These are phyloP conservation scores for Phytophthora meadii DNA, from an alignment of 352 stramenopile species.

Conservation along the genomic window DNA sequence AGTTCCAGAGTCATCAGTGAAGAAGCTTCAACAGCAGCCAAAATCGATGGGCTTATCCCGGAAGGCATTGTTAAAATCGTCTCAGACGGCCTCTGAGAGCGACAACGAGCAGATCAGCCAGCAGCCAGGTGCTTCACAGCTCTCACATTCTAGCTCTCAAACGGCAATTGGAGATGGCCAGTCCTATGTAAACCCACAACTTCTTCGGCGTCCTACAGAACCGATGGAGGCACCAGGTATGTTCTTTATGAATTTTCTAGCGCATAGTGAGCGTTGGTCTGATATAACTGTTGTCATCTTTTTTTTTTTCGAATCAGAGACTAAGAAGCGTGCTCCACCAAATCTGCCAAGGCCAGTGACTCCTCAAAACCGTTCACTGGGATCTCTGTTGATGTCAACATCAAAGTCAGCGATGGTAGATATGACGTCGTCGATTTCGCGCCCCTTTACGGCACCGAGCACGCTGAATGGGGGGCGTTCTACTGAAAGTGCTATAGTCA, in stretches of 20 bases:
- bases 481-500: constrained; percentile 20
- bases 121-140: constrained; percentile 12
- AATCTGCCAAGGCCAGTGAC: constrained; percentile 11
- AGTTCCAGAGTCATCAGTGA: constrained; percentile 29
- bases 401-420: constrained; percentile 68
- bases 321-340: constrained; percentile 5
- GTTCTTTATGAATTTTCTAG: constrained; percentile 6
- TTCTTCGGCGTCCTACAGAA: constrained; percentile 46
- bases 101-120: constrained; percentile 27
- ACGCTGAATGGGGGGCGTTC: constrained; percentile 2
- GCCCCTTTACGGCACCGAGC: constrained; percentile 59
- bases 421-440: constrained; percentile 69
- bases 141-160: constrained; percentile 23
- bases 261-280: constrained; percentile 4
- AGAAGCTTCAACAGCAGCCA: constrained; percentile 40
- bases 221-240: constrained; percentile 28
- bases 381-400: constrained; percentile 59
- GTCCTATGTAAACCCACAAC: constrained; percentile 78
- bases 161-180: constrained; percentile 80
- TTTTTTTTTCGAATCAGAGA: constrained; percentile 16
- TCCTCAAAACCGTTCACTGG: constrained; percentile 55
- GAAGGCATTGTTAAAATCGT: constrained; percentile 23
- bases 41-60: constrained; percentile 56
- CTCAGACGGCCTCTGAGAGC: constrained; percentile 21
- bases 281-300: constrained; percentile 8